phyloP scores from a whole-genome alignment of 2,329 filamentous ascomycete genomes.

The Fusarium anthophilum region DNA sequence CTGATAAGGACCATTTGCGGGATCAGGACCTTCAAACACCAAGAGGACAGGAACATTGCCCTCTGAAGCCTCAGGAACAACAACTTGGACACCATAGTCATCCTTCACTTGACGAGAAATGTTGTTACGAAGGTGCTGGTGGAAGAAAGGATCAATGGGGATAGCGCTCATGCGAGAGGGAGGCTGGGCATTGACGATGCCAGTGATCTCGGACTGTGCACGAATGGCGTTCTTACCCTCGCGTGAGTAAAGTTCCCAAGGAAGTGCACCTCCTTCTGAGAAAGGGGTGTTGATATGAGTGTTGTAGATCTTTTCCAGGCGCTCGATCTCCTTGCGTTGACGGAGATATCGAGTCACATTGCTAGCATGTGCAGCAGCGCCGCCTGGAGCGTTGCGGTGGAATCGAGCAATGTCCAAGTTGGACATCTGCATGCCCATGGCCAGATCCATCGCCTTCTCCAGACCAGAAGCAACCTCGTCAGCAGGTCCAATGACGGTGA shows the following conservation, averaged over 20 bases:
- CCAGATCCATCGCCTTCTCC: conserved; percentile 87
- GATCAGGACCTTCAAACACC: conserved; percentile 75
- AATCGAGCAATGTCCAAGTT: conserved; percentile 84
- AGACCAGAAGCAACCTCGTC: conserved; percentile 78
- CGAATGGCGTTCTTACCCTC: conserved; percentile 85
- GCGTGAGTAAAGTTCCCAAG: conserved; percentile 89
- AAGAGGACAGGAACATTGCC: conserved; percentile 71
- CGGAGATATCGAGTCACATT: conserved; percentile 89
- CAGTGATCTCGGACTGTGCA: conserved; percentile 78
- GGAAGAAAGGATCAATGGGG: conserved; percentile 80
- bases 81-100: conserved; percentile 76
- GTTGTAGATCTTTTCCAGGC: conserved; percentile 81
- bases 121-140: conserved; percentile 74
- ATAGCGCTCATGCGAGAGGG: conserved; percentile 75
- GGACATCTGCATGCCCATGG: conserved; percentile 85
- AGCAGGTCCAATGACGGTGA: conserved; percentile 85
- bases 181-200: conserved; percentile 77
- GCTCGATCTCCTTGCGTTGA: conserved; percentile 81
- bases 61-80: conserved; percentile 73
- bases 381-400: conserved; percentile 76
- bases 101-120: conserved; percentile 71
- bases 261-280: conserved; percentile 73
- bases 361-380: conserved; percentile 80
- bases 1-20: conserved; percentile 58
- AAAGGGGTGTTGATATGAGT: conserved; percentile 88